phyloP scores from a whole-genome alignment of 106 monocot species.

The Iris macrosiphon region DNA sequence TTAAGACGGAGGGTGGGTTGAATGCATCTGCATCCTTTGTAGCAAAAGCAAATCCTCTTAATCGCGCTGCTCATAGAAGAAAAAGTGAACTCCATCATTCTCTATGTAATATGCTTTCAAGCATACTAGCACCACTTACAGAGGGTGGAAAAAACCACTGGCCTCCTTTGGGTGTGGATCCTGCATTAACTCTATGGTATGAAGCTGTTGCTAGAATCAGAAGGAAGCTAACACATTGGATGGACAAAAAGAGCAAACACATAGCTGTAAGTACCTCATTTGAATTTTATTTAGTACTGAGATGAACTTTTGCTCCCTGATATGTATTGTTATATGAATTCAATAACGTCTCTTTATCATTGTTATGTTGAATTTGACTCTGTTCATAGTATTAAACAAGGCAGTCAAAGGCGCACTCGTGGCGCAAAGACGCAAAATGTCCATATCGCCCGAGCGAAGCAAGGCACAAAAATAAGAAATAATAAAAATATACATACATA shows the following conservation, averaged over 20 bases:
- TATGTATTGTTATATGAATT: too few species aligned
- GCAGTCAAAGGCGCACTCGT: too few species aligned
- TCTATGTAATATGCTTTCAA: slow-evolving; percentile 97
- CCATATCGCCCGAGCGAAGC: too few species aligned
- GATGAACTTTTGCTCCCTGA: too few species aligned
- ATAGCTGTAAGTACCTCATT: slow-evolving; percentile 53
- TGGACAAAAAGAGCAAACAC: slow-evolving; percentile 98
- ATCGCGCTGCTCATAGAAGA: slow-evolving; percentile 82
- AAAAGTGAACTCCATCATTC: slow-evolving; percentile 99
- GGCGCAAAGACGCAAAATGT: too few species aligned
- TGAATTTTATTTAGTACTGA: slow-evolving; percentile 3
- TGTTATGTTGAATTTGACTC: too few species aligned
- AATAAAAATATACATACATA: too few species aligned
- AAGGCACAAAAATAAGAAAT: too few species aligned
- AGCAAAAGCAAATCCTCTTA: slow-evolving; percentile 97
- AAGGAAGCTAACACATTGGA: slow-evolving; percentile 80
- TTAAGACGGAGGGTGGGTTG: slow-evolving; percentile 85
- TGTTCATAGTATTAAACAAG: too few species aligned
- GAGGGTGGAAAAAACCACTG: slow-evolving; percentile 86
- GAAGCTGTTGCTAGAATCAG: slow-evolving; percentile 90
- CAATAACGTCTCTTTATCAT: too few species aligned
- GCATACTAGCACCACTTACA: slow-evolving; percentile 86
- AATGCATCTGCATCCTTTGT: slow-evolving; percentile 99
- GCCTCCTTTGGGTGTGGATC: slow-evolving; percentile 87
- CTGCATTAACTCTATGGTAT: slow-evolving; percentile 92